Base-by-base conservation (phyloP, 2,329 filamentous ascomycete species). In the Magnaporthiopsis incrustans region DNA sequence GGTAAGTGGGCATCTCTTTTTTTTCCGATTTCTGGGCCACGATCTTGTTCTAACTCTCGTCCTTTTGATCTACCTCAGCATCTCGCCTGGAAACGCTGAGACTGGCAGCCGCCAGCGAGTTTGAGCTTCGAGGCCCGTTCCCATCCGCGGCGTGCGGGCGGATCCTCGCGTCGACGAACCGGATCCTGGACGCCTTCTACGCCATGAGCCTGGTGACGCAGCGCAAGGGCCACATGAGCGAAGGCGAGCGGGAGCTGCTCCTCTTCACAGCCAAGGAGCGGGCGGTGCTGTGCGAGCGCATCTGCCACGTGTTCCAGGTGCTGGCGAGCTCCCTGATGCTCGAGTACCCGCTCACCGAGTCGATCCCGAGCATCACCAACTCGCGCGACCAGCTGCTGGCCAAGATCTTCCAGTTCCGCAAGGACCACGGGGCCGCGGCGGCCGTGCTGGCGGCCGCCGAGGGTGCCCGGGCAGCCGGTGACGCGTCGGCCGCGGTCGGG, bases 131-230 rank as follows among this genome's bases (percentile, higher is more conserved):
- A 57, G 91, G 94, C 0, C 92, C 93, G 0, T 99, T 99, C 70
- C 91, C 92, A 1, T 83, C 88, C 67, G 85, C 83, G 58, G 83
- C 86, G 22, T 93, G 90, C 73, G 85, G 83, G 5, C 85, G 87
- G 50, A 89, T 98, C 65, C 83, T 98, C 72, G 84, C 85, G 27
- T 89, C 89, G 12, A 97, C 93, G 1, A 88, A 89, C 67, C 87
- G 89, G 63, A 91, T 97, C 76, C 85, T 98, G 5, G 93, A 97
- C 75, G 89, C 91, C 53, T 97, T 99, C 75, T 93, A 98, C 72
- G 92, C 93, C 62, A 97, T 99, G 91, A 96, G 94, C 67, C 85
- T 97, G 14, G 88, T 97, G 67, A 92, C 96, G 53, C 83, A 90
- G 71, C 94, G 93, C 71, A 90, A 94, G 65, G 80, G 88, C 14